Base-by-base conservation (phyloP, 2,329 filamentous ascomycete species). In the Claviceps maximensis region DNA sequence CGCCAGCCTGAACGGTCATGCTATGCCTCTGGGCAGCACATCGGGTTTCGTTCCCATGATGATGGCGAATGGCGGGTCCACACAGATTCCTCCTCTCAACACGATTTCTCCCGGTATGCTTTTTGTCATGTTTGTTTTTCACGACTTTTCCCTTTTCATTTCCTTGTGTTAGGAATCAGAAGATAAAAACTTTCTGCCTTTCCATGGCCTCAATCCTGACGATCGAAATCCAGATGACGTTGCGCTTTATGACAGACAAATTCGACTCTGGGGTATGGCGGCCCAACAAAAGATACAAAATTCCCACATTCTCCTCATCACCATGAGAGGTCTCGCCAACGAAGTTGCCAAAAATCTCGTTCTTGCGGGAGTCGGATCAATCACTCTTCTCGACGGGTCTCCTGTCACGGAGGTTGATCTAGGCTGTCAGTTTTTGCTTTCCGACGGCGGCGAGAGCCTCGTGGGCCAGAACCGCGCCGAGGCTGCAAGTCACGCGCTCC, bases 341-440 rank as follows among this genome's bases (percentile, higher is more conserved):
- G 93, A 98, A 71, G 86, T 97, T 52, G 90, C 93, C 57, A 98
- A 98, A 74, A 98, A 97, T 65, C 83, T 98, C 23, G 91, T 96
- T 19, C 81, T 98, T 2, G 90, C 93, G 23, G 93, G 93, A 55
- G 86, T 98, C 61, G 86, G 87, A 54, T 91, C 89, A 33, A 76
- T 98, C 56, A 97, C 91, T 17, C 82, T 98, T 53, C 75, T 93
- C 54, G 93, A 98, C 69, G 79, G 87, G 62, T 82, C 84, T 52
- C 57, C 71, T 10, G 86, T 95, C 53, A 85, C 80, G 0, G 84
- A 90, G 61, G 80, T 85, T 50, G 91, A 97, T 65, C 73, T 95
- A 2, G 87, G 86, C 41, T 79, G 84, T 17, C 84, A 89, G 60
- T 91, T 97, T 72, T 87, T 97, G 68, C 71, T 97, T 51, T 78